Conservation (phyloP, 768 basidiomycete species). For the Russula dissimulans region DNA sequence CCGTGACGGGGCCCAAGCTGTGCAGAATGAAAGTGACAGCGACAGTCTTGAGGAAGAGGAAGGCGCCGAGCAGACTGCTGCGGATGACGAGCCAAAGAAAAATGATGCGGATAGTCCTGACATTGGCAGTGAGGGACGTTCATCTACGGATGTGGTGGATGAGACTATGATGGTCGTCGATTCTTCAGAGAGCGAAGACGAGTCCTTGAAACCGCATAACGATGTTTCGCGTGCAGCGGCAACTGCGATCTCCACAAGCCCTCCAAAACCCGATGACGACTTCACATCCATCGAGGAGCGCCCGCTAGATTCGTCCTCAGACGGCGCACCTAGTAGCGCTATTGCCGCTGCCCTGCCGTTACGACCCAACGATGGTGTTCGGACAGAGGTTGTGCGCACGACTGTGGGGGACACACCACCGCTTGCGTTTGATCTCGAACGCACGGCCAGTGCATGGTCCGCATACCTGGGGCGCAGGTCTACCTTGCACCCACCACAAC, state of each 20-base stretch:
- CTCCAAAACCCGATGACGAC: neutral
- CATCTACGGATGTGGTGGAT: slow-evolving; percentile 15
- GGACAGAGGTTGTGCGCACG: slow-evolving; percentile 17
- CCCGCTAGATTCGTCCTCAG: neutral
- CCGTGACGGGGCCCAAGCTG: slow-evolving; percentile 35
- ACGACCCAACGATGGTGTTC: neutral
- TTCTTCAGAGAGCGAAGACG: slow-evolving; percentile 9
- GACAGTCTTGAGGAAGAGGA: slow-evolving; percentile 20
- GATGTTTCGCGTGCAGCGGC: neutral
- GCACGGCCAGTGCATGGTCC: neutral
- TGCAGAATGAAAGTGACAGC: slow-evolving; percentile 6
- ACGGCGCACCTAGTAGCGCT: neutral
- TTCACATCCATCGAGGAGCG: neutral
- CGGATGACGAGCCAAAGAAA: slow-evolving; percentile 14
- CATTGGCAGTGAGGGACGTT: neutral
- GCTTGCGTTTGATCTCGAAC: slow-evolving; percentile 6
- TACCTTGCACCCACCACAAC: neutral
- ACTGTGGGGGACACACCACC: neutral
- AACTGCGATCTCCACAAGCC: neutral
- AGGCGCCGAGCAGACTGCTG: slow-evolving; percentile 18
- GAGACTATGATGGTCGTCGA: slow-evolving; percentile 16
- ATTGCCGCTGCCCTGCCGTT: neutral
- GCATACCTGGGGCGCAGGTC: neutral
- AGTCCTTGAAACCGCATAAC: neutral
- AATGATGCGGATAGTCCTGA: neutral